phyloP scores from a whole-genome alignment of 2,329 filamentous ascomycete genomes.

The Parasarocladium wereldwijsianum region DNA sequence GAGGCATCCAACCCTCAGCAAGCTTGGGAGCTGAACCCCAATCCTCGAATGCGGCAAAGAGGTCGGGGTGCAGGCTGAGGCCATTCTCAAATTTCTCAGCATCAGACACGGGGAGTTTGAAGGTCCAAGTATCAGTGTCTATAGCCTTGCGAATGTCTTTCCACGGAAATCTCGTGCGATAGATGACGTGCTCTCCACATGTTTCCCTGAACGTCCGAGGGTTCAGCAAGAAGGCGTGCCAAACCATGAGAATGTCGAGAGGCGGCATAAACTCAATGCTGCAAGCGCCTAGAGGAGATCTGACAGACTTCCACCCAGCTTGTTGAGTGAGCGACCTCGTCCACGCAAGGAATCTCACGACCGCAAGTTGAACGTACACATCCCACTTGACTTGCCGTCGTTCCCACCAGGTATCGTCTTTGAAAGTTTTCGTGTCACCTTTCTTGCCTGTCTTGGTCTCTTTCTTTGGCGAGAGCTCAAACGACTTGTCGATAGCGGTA shows the following conservation, averaged over 20 bases:
- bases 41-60: constrained; percentile 6
- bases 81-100: not conserved
- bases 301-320: too few species aligned
- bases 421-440: constrained; percentile 10
- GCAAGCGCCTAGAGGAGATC: too few species aligned
- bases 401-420: constrained; percentile 9
- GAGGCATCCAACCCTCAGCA: not conserved
- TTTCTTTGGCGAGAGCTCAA: constrained; percentile 8
- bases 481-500: constrained; percentile 7
- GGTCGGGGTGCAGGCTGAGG: constrained; percentile 1
- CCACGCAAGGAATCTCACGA: constrained; percentile 14
- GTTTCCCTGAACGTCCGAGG: constrained; percentile 10
- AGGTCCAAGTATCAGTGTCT: constrained; percentile 8
- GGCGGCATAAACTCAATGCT: constrained; percentile 10
- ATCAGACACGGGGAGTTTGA: constrained; percentile 3
- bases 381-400: constrained; percentile 12
- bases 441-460: constrained; percentile 7
- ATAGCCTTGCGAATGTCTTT: constrained; percentile 7
- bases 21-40: constrained; percentile 3
- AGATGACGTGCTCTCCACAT: constrained; percentile 8
- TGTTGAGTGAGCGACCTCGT: constrained; percentile 9
- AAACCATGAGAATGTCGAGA: constrained; percentile 20
- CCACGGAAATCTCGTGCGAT: constrained; percentile 10
- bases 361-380: constrained; percentile 13
- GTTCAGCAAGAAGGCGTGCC: constrained; percentile 21